Evolutionary conservation across 2,329 filamentous ascomycete species (phyloP).

Genomic region (Drechslera avenae): DNA sequence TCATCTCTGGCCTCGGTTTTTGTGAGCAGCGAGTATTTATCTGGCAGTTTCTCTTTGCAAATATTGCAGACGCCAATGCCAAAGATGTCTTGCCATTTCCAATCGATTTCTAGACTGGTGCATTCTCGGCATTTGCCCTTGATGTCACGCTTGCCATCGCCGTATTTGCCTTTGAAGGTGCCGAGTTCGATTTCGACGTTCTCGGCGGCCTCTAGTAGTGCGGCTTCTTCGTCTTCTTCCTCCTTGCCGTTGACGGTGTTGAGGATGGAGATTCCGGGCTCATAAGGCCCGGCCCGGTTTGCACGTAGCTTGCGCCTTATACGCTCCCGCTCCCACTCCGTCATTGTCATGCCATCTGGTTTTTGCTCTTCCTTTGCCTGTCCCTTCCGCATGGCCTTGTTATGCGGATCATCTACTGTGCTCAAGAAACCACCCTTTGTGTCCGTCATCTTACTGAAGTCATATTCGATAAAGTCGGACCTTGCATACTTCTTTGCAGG

Average conservation of each 20-base stretch:
- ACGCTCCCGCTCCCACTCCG: conserved; percentile 88
- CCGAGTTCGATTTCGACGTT: conserved; percentile 46
- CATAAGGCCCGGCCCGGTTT: conserved; percentile 80
- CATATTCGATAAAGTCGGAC: conserved; percentile 83
- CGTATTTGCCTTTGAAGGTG: conserved; percentile 42
- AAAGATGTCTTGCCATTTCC: conserved; percentile 90
- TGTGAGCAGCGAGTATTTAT: conserved; percentile 92
- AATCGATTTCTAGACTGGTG: conserved; percentile 84
- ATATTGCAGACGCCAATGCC: conserved; percentile 72
- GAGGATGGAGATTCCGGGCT: conserved; percentile 82
- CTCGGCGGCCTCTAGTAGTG: conserved; percentile 46
- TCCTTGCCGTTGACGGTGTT: conserved; percentile 52
- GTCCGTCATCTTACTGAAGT: conserved; percentile 97
- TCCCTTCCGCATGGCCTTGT: conserved; percentile 66
- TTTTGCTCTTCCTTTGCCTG: conserved; percentile 62
- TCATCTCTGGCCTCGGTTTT: conserved; percentile 97
- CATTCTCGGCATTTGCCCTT: conserved; percentile 85
- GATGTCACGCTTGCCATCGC: conserved; percentile 41
- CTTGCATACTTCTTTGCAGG: conserved; percentile 88
- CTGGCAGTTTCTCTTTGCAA: conserved; percentile 88
- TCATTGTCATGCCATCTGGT: conserved; percentile 84
- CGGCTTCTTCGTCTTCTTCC: conserved; percentile 37
- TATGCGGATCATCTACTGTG: conserved; percentile 88
- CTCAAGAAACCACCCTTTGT: conserved; percentile 95
- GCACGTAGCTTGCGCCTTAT: conserved; percentile 73